Conservation (phyloP, 1,284 basidiomycete species). For the Dichomitus squalens region DNA sequence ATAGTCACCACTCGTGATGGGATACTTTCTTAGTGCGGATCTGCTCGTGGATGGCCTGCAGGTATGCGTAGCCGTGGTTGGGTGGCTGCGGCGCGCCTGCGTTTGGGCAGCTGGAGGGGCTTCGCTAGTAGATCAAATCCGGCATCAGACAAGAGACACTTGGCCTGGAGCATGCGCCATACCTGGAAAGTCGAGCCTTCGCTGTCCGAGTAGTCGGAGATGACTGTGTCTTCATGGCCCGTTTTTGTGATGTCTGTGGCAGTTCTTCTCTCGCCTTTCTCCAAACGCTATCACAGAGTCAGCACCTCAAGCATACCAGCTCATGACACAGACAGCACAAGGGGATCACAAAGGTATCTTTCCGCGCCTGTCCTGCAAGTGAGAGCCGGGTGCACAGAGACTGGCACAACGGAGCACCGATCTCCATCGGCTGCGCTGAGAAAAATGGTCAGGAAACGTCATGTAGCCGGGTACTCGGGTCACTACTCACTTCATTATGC, state of each 20-base stretch:
- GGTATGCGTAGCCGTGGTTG: constrained; percentile 50
- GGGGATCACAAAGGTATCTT: constrained; percentile 25
- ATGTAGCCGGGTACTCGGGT: neutral
- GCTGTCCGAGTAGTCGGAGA: constrained; percentile 32
- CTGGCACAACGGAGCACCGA: constrained; percentile 29
- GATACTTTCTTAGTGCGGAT: constrained; percentile 51
- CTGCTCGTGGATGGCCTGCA: constrained; percentile 55
- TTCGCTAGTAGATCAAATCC: constrained; percentile 16
- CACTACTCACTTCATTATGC: neutral
- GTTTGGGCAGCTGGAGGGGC: constrained; percentile 24
- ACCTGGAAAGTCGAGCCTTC: constrained; percentile 34
- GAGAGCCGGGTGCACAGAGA: constrained; percentile 27
- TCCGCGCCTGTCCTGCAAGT: constrained; percentile 20
- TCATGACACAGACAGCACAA: too few species aligned
- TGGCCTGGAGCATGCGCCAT: neutral
- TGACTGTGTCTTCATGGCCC: constrained; percentile 27
- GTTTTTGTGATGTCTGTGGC: constrained; percentile 11
- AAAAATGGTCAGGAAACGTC: neutral
- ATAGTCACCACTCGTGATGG: constrained; percentile 69
- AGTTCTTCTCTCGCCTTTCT: constrained; percentile 31
- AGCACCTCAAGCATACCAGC: neutral
- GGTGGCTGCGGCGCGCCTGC: constrained; percentile 14
- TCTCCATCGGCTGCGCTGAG: constrained; percentile 18
- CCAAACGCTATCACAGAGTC: constrained; percentile 12
- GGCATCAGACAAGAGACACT: too few species aligned